Evolutionary conservation across 2,329 filamentous ascomycete species (phyloP), one percentile per base, ranked within the genome.

Genomic region (Aspergillaceae sp.): DNA sequence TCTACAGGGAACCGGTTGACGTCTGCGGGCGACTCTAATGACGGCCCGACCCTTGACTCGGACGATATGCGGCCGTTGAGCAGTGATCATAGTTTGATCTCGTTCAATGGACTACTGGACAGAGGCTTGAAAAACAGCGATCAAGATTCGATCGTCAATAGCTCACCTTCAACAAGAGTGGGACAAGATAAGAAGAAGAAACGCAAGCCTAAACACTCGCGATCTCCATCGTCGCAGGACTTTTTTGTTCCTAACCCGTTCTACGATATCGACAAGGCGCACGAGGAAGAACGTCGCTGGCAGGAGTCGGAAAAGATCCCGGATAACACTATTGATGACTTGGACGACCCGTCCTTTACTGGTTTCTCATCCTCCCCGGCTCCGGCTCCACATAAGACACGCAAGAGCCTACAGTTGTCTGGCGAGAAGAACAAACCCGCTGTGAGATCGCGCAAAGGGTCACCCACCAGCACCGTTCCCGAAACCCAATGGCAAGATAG

Each of bases 201-300:
- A 28, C 3, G 3, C 11, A 38, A 27, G 36, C 4, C 9, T 10
- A 19, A 3, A 36, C 7, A 26, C 19, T 26, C 36, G 19, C 11
- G 11, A 7, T 48, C 48, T 30, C 40, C 19, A 6, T 36, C 43
- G 3, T 53, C 50, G 4, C 19, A 47, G 7, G 29, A 29, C 19
- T 54, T 53, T 1, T 37, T 49, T 5, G 56, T 65, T 5, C 56
- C 56, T 2, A 64, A 65, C 48, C 63, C 63, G 5, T 65, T 65
- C 43, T 63, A 59, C 42, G 55, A 64, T 33, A 49, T 56, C 9
- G 60, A 62, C 42, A 55, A 52, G 41, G 51, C 50, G 8, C 45
- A 51, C 26, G 54, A 55, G 40, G 49, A 19, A 19, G 19, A 52
- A 30, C 47, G 44, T 9, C 37, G 46, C 19, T 48, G 34, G 9